Percentiles rank a stretch among this genome's conserved stretches.
Conservation (phyloP, 164 flowering plant genomes). For the Buxus sempervirens region DNA sequence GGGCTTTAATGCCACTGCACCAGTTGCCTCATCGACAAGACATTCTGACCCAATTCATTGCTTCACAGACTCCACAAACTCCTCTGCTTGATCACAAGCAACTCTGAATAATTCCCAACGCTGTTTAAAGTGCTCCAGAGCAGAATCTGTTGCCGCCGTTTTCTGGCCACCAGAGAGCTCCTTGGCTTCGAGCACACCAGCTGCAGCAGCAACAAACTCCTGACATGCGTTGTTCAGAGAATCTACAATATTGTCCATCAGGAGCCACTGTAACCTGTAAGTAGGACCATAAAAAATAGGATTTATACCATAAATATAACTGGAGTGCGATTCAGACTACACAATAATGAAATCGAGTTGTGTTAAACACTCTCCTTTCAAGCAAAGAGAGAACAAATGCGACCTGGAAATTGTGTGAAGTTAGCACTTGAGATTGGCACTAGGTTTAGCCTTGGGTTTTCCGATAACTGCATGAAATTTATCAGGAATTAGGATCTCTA, state of each 20-base stretch:
- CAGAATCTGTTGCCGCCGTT: constrained; percentile 67
- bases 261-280: neutral
- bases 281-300: neutral
- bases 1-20: constrained; percentile 47
- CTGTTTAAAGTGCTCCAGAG: constrained; percentile 82
- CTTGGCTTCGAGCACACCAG: constrained; percentile 74
- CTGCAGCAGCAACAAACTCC: constrained; percentile 74
- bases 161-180: constrained; percentile 55
- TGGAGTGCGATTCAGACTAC: neutral
- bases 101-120: constrained; percentile 87
- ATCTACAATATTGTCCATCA: constrained; percentile 80
- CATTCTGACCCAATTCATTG: constrained; percentile 96
- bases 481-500: too few relatives aligned
- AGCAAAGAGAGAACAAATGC: neutral
- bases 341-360: neutral
- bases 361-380: neutral
- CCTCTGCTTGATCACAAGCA: constrained; percentile 95
- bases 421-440: too few relatives aligned
- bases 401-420: too few relatives aligned
- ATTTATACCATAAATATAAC: neutral
- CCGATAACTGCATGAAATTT: too few relatives aligned
- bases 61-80: constrained; percentile 87
- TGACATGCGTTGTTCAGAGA: constrained; percentile 69
- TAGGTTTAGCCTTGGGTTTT: too few relatives aligned
- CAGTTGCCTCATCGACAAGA: constrained; percentile 94